A percentile compares a stretch with the other conserved stretches of the same genome.
These are phyloP conservation scores for Magnolia sinica DNA, from an alignment of 164 flowering plant species.

Conservation along the genomic window DNA sequence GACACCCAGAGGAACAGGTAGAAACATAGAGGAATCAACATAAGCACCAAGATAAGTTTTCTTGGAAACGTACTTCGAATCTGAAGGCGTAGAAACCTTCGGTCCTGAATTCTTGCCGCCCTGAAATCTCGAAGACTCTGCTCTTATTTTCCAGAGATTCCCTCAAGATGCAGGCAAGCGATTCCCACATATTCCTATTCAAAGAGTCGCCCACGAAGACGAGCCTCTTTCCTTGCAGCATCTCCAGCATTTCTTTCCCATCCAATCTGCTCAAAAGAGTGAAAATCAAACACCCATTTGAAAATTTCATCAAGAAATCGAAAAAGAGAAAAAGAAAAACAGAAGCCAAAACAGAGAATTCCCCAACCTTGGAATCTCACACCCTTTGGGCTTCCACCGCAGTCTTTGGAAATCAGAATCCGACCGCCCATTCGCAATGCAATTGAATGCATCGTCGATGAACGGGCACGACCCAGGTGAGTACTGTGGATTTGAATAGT, in stretches of 20 bases:
- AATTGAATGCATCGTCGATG: conserved; percentile 53
- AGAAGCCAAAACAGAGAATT: background rate
- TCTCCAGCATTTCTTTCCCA: conserved; percentile 32
- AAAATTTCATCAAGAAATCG: background rate
- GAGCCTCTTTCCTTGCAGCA: conserved; percentile 42
- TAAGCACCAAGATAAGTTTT: background rate
- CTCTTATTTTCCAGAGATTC: conserved; percentile 28
- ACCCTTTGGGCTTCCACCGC: conserved; percentile 50
- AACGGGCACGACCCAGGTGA: conserved; percentile 53
- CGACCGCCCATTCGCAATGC: conserved; percentile 50
- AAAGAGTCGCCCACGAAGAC: conserved; percentile 53
- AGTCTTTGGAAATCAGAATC: conserved; percentile 37
- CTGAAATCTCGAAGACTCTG: conserved; percentile 43
- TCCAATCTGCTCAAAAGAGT: conserved; percentile 34
- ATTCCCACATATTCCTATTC: conserved; percentile 63
- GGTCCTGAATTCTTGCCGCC: conserved; percentile 34
- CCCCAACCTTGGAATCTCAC: conserved; percentile 42
- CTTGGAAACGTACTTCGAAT: conserved; percentile 31
- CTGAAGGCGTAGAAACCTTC: conserved; percentile 49
- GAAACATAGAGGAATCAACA: background rate
- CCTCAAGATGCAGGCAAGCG: conserved; percentile 44
- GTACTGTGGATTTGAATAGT: conserved; percentile 39
- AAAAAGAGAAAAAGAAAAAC: background rate
- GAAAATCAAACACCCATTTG: conserved; percentile 2
- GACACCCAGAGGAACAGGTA: background rate